Evolutionary conservation across 805 yeast genomes (phyloP), one percentile per base, ranked within the genome.

Genomic region (Candida verbasci): DNA sequence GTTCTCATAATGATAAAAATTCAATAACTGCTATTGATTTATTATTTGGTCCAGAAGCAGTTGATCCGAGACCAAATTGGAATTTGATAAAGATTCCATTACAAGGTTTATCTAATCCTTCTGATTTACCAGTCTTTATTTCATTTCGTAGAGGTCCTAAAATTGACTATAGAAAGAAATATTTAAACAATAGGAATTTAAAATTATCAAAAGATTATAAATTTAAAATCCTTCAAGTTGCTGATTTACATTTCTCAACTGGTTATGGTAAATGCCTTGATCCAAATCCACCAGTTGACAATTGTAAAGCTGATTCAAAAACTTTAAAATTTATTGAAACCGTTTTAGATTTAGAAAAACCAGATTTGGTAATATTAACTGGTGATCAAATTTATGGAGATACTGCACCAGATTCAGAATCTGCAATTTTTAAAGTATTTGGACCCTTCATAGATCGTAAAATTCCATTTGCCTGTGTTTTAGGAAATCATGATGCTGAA

Each of bases 401-500:
- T 27, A 72, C 66, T 30, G 70, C 86, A 0, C 87, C 86, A 7
- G 97, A 91, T 53, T 72, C 96, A 0, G 82, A 81, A 46, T 80
- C 95, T 0, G 78, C 96, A 0, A 48, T 87, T n/a, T 69, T 82
- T 41, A 91, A 93, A 53, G 86, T 82, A 0, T 68, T 83, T 8
- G 65, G 71, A 9, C 94, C 95, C 0, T 75, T 86, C 18, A 72
- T 89, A 17, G 49, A 62, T 11, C 63, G 85, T 31, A 58, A 70
- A 34, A 82, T 89, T 7, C 97, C 97, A 3, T 93, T 75, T 67
- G 91, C 96, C 0, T 70, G 84, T 45, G 78, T 81, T 7, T 71
- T 91, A 66, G 98, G 98, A 0, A 93, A 93, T 56, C 98, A 93
- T 55, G 98, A 93, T 56, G 93, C 83, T 51, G 95, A 89, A 60